Evolutionary conservation across 257 asterid species (phyloP), one percentile per base, ranked within the genome.

Genomic region (Vinca minor): DNA sequence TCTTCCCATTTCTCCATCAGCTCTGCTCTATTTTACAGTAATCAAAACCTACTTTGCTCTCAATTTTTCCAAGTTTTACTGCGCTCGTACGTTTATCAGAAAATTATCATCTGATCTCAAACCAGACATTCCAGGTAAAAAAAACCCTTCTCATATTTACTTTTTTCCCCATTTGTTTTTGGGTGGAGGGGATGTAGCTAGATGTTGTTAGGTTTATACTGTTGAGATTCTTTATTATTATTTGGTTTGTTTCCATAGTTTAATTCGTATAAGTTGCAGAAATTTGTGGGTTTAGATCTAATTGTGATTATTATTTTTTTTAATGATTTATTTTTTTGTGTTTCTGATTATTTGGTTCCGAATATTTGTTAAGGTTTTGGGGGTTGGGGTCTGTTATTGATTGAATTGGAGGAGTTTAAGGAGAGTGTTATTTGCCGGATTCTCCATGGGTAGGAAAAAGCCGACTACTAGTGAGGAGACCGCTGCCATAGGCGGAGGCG

Each of bases 391-490:
- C 35, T 49, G 38, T 0, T 26, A 45, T 14, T 8, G 62, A 32
- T 26, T 36, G 32, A 13, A 14, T 26, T 44, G 42, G 20, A 54
- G 56, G 69, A 49, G 17, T 50, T 34, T 52, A 31, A 59, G 52
- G 8, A n/a, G 44, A 25, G 6, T n/a, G 35, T 52, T 69, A 72
- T 77, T 62, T 59, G 84, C 76, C 69, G 84, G 75, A 62, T 72
- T 59, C 34, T 39, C 77, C 4, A 88, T 91, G 98, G 98, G 94
- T 75, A 81, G 83, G 74, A 92, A 92, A 87, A 92, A 87, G 81
- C 78, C 82, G 31, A 64, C 67, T 34, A 83, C 79, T 3, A 89
- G 79, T 10, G 91, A 85, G 54, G 96, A 85, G 69, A 62, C 39
- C 36, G 78, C 73, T 38, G 77, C 79, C 1, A 64, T 71, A 0